A percentile compares a stretch with the other conserved stretches of the same genome.
phyloP scores from a whole-genome alignment of 768 basidiomycete species.

The Trametopsis cervina region DNA sequence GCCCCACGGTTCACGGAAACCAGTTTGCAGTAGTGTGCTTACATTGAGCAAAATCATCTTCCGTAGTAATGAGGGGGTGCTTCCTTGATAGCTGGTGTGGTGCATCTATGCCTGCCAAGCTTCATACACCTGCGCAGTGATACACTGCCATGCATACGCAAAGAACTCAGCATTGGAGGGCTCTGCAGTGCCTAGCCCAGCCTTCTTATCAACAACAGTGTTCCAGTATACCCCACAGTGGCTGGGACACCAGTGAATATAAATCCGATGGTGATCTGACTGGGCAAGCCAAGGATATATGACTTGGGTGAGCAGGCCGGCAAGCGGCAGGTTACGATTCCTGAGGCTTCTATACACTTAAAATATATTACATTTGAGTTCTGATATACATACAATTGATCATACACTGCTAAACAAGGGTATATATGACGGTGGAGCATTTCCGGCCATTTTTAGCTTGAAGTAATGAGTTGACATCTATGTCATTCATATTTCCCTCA shows the following conservation, averaged over 20 bases:
- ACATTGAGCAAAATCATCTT: neutral
- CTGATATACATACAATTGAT: too few species aligned
- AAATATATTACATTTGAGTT: too few species aligned
- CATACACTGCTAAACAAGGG: too few species aligned
- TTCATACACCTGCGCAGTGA: neutral
- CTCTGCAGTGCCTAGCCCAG: neutral
- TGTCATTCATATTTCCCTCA: too few species aligned
- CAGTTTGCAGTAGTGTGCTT: slow-evolving; percentile 8
- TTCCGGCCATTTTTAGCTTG: too few species aligned
- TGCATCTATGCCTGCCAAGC: slow-evolving; percentile 4
- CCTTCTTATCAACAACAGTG: neutral
- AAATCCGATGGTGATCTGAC: neutral
- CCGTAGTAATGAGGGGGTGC: neutral
- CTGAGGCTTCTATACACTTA: too few species aligned
- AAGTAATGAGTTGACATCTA: too few species aligned
- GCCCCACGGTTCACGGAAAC: slow-evolving; percentile 2
- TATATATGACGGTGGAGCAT: too few species aligned
- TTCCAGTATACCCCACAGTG: slow-evolving; percentile 5
- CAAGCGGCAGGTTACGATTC: too few species aligned
- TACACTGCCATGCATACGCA: slow-evolving; percentile 4
- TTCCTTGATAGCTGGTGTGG: slow-evolving; percentile 1
- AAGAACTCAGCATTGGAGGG: slow-evolving; percentile 2
- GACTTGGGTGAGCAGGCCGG: too few species aligned
- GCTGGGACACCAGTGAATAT: slow-evolving; percentile 3
- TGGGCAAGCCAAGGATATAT: slow-evolving; percentile 2